Conservation (phyloP, 768 basidiomycete genomes). For the Boletus sensibilis region DNA sequence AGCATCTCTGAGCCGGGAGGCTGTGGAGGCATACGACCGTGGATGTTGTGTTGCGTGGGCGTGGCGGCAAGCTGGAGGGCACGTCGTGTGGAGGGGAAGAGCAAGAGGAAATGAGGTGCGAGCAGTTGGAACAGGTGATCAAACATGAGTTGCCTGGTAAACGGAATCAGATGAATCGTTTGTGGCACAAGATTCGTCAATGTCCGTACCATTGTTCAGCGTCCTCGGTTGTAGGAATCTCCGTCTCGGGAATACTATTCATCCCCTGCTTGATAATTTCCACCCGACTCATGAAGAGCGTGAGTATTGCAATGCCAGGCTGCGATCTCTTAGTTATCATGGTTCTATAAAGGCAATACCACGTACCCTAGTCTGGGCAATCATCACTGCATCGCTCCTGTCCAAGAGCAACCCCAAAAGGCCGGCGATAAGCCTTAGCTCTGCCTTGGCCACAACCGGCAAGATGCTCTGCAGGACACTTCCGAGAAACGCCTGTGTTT, state of each 20-base stretch:
- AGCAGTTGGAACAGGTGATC: slow-evolving; percentile 83
- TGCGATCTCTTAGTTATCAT: slow-evolving; percentile 31
- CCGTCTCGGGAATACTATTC: slow-evolving; percentile 50
- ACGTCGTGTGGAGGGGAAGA: slow-evolving; percentile 90
- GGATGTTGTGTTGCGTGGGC: slow-evolving; percentile 34
- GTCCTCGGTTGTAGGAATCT: slow-evolving; percentile 68
- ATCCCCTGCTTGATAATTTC: slow-evolving; percentile 83
- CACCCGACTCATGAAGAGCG: slow-evolving; percentile 88
- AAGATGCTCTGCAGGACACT: slow-evolving; percentile 86
- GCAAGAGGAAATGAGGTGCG: slow-evolving; percentile 66
- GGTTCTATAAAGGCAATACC: background rate
- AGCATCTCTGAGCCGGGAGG: slow-evolving; percentile 53
- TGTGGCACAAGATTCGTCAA: background rate
- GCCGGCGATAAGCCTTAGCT: slow-evolving; percentile 80
- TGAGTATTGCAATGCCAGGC: slow-evolving; percentile 92
- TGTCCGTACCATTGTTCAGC: slow-evolving; percentile 72
- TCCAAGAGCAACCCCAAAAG: slow-evolving; percentile 81
- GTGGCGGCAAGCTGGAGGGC: slow-evolving; percentile 39
- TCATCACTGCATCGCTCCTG: slow-evolving; percentile 66
- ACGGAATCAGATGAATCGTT: slow-evolving; percentile 10
- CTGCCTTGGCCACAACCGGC: slow-evolving; percentile 74
- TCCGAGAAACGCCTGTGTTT: slow-evolving; percentile 86
- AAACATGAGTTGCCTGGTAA: slow-evolving; percentile 78
- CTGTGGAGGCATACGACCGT: slow-evolving; percentile 67
- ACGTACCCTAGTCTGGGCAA: slow-evolving; percentile 81